These are phyloP conservation scores for Dryadomyces quercus-mongolicae DNA, from an alignment of 2,329 filamentous ascomycete genomes.

Conservation along the genomic window DNA sequence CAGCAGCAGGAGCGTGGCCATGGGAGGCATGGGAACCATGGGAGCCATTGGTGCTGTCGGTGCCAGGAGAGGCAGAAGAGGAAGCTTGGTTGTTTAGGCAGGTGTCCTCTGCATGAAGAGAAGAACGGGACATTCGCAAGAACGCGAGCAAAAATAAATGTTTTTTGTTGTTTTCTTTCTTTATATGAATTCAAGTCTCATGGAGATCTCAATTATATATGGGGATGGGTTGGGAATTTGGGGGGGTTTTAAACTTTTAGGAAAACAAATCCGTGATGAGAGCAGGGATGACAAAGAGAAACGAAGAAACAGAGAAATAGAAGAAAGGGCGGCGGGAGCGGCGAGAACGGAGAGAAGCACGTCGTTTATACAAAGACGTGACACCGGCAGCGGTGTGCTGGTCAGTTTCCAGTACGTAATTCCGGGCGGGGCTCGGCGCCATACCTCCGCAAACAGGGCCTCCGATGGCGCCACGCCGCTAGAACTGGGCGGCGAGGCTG, in stretches of 20 bases:
- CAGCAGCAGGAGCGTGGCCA: not conserved
- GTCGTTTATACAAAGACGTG: not conserved
- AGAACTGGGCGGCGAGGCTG: not conserved
- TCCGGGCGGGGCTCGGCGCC: too few relatives aligned
- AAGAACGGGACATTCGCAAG: conserved; percentile 18
- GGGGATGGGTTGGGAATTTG: too few relatives aligned
- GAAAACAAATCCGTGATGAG: too few relatives aligned
- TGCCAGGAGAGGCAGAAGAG: not conserved
- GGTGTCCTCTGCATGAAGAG: conserved; percentile 25
- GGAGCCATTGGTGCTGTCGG: not conserved
- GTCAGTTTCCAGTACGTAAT: not conserved
- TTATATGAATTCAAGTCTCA: not conserved
- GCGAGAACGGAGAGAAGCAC: not conserved
- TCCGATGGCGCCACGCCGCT: too few relatives aligned
- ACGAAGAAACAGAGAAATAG: not conserved
- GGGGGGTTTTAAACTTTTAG: too few relatives aligned
- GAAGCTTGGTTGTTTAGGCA: conserved; percentile 23
- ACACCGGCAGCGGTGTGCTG: not conserved
- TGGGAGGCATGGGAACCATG: not conserved
- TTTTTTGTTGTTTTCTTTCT: not conserved
- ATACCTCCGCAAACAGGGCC: too few relatives aligned
- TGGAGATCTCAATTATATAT: too few relatives aligned
- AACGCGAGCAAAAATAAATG: not conserved
- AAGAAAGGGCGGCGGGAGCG: not conserved
- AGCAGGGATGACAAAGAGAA: too few relatives aligned